Base-by-base conservation (phyloP, 441 rosid genomes). In the Breynia disticha region DNA sequence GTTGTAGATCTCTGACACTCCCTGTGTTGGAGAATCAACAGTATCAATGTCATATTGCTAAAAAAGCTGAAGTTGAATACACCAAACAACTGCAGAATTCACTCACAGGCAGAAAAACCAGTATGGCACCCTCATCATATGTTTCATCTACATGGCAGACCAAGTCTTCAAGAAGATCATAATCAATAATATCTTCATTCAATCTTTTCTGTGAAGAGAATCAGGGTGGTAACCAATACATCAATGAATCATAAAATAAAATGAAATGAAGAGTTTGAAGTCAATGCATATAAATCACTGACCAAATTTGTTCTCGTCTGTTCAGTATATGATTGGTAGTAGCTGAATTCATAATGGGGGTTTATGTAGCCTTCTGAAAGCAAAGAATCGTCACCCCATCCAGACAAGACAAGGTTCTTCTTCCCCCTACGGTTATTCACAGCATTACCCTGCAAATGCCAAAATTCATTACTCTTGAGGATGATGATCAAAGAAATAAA, bases 331-430 rank as follows among this genome's bases (percentile, higher is more conserved):
- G 84, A 76, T 67, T 76, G 69, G 65, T 87, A 91, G 66, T 35
- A 61, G 64, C 75, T 78, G 41, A 86, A 70, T 62, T 51, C 57
- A 60, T 79, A 91, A 71, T 73, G 73, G 42, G 95, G 90, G 70
- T 91, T 91, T 51, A 82, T 56, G 73, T 22, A 42, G 50, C 78
- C 93, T 69, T 85, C 95, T 24, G 77, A 67, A 55, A 87, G 86
- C 75, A 82, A 51, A 59, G 85, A 85, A 54, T 87, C 90, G 54
- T 87, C 95, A 16, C 95, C 95, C 98, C 98, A 87, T 50, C 71
- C 87, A 59, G 98, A 87, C 63, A 91, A 58, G 60, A 91, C 88
- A 65, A 91, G 96, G 79, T 91, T 85, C 79, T 91, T 87, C 75
- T 85, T 80, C 53, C 96, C 94, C 68, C 98, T 79, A 53, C 65